Conservation (phyloP, 2,329 filamentous ascomycete species). For the Fusarium dimerum region DNA sequence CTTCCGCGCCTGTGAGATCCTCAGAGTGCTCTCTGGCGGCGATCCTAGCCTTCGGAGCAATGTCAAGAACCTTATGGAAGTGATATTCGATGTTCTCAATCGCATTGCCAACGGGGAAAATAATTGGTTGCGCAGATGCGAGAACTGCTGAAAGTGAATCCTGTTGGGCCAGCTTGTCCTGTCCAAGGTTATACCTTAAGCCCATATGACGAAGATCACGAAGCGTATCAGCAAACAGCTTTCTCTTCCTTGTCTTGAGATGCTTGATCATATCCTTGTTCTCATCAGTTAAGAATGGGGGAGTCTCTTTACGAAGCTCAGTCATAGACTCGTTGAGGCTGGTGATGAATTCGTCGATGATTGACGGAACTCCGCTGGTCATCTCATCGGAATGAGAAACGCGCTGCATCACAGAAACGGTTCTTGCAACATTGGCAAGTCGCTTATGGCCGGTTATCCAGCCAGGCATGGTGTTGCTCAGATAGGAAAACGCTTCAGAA, state of each 20-base stretch:
- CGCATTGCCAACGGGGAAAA: slow-evolving; percentile 26
- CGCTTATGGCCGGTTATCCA: slow-evolving; percentile 57
- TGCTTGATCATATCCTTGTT: slow-evolving; percentile 84
- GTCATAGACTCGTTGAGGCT: slow-evolving; percentile 68
- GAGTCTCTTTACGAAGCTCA: slow-evolving; percentile 82
- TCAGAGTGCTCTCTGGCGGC: slow-evolving; percentile 74
- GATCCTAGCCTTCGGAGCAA: slow-evolving; percentile 68
- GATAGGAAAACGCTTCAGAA: slow-evolving; percentile 13
- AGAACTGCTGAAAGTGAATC: slow-evolving; percentile 70
- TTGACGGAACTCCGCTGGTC: slow-evolving; percentile 56
- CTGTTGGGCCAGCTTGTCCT: slow-evolving; percentile 72
- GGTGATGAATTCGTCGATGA: slow-evolving; percentile 68
- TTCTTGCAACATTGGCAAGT: slow-evolving; percentile 69
- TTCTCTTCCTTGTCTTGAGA: slow-evolving; percentile 86
- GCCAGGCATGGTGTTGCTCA: slow-evolving; percentile 34
- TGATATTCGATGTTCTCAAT: slow-evolving; percentile 61
- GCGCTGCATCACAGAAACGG: slow-evolving; percentile 72
- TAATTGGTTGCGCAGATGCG: slow-evolving; percentile 51
- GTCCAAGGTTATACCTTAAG: slow-evolving; percentile 78
- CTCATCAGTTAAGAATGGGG: slow-evolving; percentile 77
- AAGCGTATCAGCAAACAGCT: slow-evolving; percentile 85
- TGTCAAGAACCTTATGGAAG: slow-evolving; percentile 77
- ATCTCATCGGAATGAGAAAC: slow-evolving; percentile 55
- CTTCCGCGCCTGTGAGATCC: slow-evolving; percentile 80
- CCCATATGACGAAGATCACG: slow-evolving; percentile 87